Percentiles rank a stretch among this genome's conserved stretches.
phyloP scores from a whole-genome alignment of 352 stramenopile species.

The Phytophthora hybrid region DNA sequence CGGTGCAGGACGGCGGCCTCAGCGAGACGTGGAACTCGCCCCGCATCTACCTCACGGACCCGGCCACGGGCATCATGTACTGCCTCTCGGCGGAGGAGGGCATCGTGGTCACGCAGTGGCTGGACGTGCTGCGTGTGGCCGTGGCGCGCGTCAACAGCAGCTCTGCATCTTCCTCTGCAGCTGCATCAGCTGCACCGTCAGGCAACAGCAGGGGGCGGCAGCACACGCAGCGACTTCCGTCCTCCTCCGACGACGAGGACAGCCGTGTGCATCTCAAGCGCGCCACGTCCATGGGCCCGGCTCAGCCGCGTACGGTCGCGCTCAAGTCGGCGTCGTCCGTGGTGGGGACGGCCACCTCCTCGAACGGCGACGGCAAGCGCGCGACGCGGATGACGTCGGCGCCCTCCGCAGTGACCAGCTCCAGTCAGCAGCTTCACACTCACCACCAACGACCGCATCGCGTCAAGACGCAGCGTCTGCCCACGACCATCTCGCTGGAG shows the following conservation, averaged over 20 bases:
- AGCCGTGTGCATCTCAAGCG: constrained; percentile 31
- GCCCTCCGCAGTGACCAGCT: constrained; percentile 21
- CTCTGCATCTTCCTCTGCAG: neutral
- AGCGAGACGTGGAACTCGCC: constrained; percentile 90
- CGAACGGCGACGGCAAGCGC: constrained; percentile 29
- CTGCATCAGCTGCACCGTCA: neutral
- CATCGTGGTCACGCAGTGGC: constrained; percentile 75
- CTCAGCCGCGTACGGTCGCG: constrained; percentile 18
- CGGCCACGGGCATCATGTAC: constrained; percentile 79
- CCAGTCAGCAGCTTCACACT: neutral
- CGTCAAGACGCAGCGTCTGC: constrained; percentile 64
- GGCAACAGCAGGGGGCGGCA: constrained; percentile 3
- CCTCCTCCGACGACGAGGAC: constrained; percentile 38
- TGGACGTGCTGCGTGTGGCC: constrained; percentile 66
- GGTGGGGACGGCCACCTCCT: neutral
- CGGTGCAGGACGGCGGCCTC: constrained; percentile 80
- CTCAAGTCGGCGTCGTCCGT: constrained; percentile 34
- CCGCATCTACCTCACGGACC: constrained; percentile 86
- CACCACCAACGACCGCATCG: constrained; percentile 25
- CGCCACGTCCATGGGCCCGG: constrained; percentile 24
- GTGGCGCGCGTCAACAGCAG: constrained; percentile 46
- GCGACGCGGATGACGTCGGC: constrained; percentile 37
- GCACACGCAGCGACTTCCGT: constrained; percentile 18
- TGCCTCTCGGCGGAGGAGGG: constrained; percentile 82
- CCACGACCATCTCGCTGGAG: constrained; percentile 79